Evolutionary conservation across 768 basidiomycete species (phyloP).

Genomic region (Pulveroboletus sp.): DNA sequence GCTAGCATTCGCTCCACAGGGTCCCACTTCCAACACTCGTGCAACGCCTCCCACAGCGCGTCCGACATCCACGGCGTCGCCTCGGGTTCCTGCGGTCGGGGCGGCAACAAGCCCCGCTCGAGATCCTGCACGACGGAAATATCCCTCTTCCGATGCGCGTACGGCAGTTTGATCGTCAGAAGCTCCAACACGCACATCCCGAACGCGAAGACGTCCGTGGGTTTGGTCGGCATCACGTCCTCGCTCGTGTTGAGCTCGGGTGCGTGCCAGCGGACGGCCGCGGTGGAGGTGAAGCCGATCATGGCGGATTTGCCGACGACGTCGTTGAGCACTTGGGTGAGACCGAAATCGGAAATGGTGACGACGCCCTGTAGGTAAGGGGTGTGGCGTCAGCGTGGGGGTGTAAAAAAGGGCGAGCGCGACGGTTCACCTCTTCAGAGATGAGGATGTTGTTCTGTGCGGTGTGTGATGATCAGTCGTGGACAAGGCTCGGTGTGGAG

Average conservation of each 20-base stretch:
- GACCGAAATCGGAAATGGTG: conserved; percentile 60
- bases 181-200: conserved; percentile 61
- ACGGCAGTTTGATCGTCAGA: conserved; percentile 49
- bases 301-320: conserved; percentile 48
- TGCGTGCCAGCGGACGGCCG: conserved; percentile 56
- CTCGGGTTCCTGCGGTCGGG: conserved; percentile 37
- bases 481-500: not conserved
- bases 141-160: conserved; percentile 46
- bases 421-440: conserved; percentile 37
- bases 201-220: conserved; percentile 54
- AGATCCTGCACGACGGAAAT: conserved; percentile 48
- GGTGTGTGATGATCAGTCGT: conserved; percentile 1
- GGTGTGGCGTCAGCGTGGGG: not conserved
- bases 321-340: conserved; percentile 58
- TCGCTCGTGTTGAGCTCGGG: conserved; percentile 54
- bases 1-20: conserved; percentile 40
- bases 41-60: conserved; percentile 44
- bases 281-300: conserved; percentile 42
- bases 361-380: conserved; percentile 43
- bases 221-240: conserved; percentile 39
- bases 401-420: not conserved
- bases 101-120: conserved; percentile 37
- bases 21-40: conserved; percentile 43
- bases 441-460: conserved; percentile 56
- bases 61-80: conserved; percentile 42